These are phyloP conservation scores for Tilletia caries DNA, from an alignment of 1,284 basidiomycete genomes.

Conservation along the genomic window DNA sequence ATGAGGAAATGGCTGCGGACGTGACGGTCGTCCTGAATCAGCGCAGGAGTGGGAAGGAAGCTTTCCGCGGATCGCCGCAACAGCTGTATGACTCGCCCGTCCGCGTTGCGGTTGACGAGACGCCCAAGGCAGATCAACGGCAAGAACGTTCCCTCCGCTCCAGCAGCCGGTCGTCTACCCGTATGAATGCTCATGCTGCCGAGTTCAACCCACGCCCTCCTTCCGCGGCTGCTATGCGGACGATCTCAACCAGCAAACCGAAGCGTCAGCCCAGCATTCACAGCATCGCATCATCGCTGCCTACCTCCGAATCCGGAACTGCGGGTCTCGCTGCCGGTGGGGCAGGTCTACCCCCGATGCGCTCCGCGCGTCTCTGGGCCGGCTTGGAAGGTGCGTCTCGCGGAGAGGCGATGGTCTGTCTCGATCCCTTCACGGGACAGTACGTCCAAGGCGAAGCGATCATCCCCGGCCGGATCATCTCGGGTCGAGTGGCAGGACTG, in stretches of 20 bases:
- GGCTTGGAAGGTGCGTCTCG: conserved; percentile 39
- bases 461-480: conserved; percentile 30
- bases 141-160: conserved; percentile 4
- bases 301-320: background rate
- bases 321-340: background rate
- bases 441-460: conserved; percentile 34
- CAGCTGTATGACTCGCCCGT: conserved; percentile 8
- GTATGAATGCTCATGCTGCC: background rate
- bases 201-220: conserved; percentile 16
- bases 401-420: conserved; percentile 36
- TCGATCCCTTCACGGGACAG: conserved; percentile 29
- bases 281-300: background rate
- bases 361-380: conserved; percentile 30
- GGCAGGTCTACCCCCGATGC: conserved; percentile 26
- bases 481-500: background rate
- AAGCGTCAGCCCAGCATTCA: background rate
- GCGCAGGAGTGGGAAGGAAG: background rate
- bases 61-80: background rate
- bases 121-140: background rate
- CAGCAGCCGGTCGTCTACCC: conserved; percentile 1
- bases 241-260: background rate
- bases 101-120: background rate
- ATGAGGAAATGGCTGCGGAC: conserved; percentile 7
- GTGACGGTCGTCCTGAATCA: background rate
- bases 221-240: conserved; percentile 23